Conservation (phyloP, 2,329 filamentous ascomycete genomes). For the Zymoseptoria pseudotritici region DNA sequence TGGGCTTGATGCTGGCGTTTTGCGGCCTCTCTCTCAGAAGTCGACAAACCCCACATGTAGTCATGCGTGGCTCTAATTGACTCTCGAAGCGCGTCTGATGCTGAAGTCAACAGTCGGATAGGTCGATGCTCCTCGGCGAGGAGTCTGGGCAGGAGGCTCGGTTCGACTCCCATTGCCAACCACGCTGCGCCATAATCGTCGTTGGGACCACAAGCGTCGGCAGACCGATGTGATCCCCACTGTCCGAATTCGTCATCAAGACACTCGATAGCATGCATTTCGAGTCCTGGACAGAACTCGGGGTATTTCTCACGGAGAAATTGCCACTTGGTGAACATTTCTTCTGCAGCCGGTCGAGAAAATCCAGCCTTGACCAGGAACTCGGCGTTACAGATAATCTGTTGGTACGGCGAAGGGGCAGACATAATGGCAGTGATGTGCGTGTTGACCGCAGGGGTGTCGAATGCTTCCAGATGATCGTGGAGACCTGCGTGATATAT, state of each 20-base stretch:
- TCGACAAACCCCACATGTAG: background rate
- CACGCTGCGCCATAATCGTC: background rate
- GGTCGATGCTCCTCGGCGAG: background rate
- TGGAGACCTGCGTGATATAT: background rate
- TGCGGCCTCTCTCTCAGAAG: background rate
- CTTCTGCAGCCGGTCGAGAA: background rate
- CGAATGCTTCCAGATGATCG: background rate
- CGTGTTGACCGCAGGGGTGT: background rate
- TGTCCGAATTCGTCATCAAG: background rate
- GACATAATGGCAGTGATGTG: background rate
- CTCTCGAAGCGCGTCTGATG: background rate
- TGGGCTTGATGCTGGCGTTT: background rate
- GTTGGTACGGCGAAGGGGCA: too few relatives aligned
- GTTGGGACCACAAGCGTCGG: background rate
- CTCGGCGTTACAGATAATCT: background rate
- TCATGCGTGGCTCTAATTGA: background rate
- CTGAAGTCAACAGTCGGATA: background rate
- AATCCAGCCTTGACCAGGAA: background rate
- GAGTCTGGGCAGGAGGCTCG: background rate
- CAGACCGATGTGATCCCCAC: too few relatives aligned
- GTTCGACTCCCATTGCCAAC: background rate
- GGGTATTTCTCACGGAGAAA: background rate
- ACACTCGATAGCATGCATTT: background rate
- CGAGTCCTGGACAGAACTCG: too few relatives aligned
- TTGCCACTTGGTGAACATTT: background rate